phyloP scores from a whole-genome alignment of 257 asterid genomes.

The Plectranthus barbatus region DNA sequence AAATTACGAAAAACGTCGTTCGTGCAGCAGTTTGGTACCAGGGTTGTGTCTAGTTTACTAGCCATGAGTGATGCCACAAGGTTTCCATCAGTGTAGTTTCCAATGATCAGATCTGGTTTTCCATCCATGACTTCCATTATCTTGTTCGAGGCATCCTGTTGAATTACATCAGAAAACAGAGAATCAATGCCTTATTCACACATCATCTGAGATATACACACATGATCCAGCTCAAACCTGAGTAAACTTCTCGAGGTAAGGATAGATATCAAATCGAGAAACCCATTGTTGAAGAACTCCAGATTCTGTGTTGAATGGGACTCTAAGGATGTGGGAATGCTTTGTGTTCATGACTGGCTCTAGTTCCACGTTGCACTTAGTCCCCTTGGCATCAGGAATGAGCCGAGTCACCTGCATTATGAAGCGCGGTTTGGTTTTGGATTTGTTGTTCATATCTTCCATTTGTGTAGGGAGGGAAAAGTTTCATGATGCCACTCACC shows the following conservation, averaged over 20 bases:
- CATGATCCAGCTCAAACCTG: slow-evolving; percentile 36
- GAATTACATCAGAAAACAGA: neutral
- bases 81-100: slow-evolving; percentile 91
- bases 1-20: neutral
- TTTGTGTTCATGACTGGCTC: slow-evolving; percentile 74
- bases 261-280: slow-evolving; percentile 81
- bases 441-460: neutral
- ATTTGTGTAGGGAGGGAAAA: neutral
- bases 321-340: slow-evolving; percentile 82
- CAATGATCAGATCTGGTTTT: slow-evolving; percentile 79
- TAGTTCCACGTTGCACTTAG: slow-evolving; percentile 64
- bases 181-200: neutral
- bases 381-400: slow-evolving; percentile 87
- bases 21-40: slow-evolving; percentile 36
- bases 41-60: slow-evolving; percentile 77
- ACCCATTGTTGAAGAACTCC: slow-evolving; percentile 79
- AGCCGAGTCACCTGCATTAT: slow-evolving; percentile 66
- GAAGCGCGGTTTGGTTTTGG: neutral
- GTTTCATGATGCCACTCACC: slow-evolving; percentile 29
- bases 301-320: slow-evolving; percentile 69
- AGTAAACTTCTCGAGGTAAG: slow-evolving; percentile 75
- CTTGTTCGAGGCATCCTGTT: slow-evolving; percentile 61
- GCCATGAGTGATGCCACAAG: slow-evolving; percentile 92
- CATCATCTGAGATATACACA: neutral
- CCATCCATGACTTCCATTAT: slow-evolving; percentile 77